Base-by-base conservation (phyloP, 768 basidiomycete species). In the Nevesoporus exiguus region DNA sequence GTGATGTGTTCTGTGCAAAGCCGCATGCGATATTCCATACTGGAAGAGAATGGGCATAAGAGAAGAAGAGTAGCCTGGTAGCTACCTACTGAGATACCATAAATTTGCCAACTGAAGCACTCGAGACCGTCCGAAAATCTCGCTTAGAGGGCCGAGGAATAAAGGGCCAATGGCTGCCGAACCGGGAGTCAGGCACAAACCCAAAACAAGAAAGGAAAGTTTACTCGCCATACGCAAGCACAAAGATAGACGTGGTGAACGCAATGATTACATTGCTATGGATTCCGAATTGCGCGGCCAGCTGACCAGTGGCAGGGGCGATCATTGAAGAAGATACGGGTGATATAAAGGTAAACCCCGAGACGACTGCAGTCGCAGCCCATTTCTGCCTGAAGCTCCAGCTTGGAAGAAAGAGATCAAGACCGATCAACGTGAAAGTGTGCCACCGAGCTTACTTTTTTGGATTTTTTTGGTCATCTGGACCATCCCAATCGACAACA, bases 261-360 rank as follows among this genome's bases (percentile, higher is more conserved):
- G 80, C 80, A 19, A 80, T 70, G 4, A 82, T 49, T 1, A 74
- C 77, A 3, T 60, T 56, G 61, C 65, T 82, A 9, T 77, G 81
- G 25, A 89, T 77, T 1, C 80, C 75, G 56, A 90, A 84, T 21
- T 80, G 67, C 3, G 64, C 54, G 2, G 74, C 83, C 0, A 91
- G 60, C 48, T 82, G 76, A 5, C 59, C 56, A 0, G 76, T 71
- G 0, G 87, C 87, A 0, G 88, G 88, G 0, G 89, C 84, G 2
- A 90, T 73, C 83, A 88, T 89, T 3, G 86, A 81, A 3, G 89
- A 91, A 0, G 87, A 82, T 0, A 90, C 74, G 0, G 88, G 85
- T 7, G 75, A 76, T 33, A 88, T 85, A 62, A 88, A 85, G 0
- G 86, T 85, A 64, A 86, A 89, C 0, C 76, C 73, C 0, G 87